Base-by-base conservation (phyloP, 2,329 filamentous ascomycete genomes). In the Fusarium circinatum region DNA sequence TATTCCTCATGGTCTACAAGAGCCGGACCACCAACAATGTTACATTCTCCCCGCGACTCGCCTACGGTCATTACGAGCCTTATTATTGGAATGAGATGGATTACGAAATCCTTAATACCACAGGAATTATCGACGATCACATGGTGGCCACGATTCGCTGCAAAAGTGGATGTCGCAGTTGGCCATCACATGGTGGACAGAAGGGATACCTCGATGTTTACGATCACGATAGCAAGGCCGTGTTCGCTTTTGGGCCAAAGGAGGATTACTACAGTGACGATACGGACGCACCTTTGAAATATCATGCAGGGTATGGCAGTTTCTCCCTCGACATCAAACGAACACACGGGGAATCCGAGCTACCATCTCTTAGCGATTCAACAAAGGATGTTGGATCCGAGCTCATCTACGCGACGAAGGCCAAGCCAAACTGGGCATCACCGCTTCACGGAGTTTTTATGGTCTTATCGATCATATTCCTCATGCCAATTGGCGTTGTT, bases 401-500 rank as follows among this genome's bases (percentile, higher is more conserved):
- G 56, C 79, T 83, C 49, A 71, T 81, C 47, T 80, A 76, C 28
- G 75, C 76, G 55, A 74, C 74, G 17, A 78, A 75, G 12, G 81
- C 83, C 63, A 76, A 76, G 48, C 70, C 70, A 4, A 85, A 88
- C 60, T 80, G 77, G 72, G 82, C 79, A 70, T 83, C 85, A 2
- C 82, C 84, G 9, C 79, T 83, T 8, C 86, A 90, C 55, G 85
- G 83, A 12, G 78, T 85, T 8, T 77, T 89, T 51, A 92, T 92
- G 90, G 82, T 89, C 44, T 78, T 89, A 17, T 83, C 83, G 18
- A 87, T 91, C 65, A 81, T 90, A 6, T 84, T 86, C 22, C 73
- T 91, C 52, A 86, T 90, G 78, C 90, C 90, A 2, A 70, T 88
- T 15, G 90, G 90, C 3, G 83, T 88, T 18, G 73, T 90, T 30